Base-by-base conservation (phyloP, 169 alveolate species). In the Plasmodium falciparum region DNA sequence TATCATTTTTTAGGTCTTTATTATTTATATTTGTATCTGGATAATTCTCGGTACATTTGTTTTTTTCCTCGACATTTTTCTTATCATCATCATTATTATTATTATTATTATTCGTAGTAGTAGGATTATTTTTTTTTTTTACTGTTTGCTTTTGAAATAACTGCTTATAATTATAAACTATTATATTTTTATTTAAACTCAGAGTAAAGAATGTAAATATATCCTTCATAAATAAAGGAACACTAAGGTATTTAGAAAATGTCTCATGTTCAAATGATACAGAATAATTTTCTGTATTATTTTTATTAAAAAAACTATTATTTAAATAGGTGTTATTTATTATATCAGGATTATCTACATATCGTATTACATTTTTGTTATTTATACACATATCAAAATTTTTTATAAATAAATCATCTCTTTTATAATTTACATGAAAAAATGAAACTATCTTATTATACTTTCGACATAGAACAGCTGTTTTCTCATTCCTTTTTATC, bases 221-320 rank as follows among this genome's bases (percentile, higher is more conserved):
- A 43, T 86, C 92, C 29, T 86, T 86, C 92, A 86, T 71, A 86
- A 73, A 86, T 72, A 72, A 22, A 26, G 92, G 92, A 47, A 86
- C 88, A 20, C 58, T 72, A 3, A 86, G 33, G 73, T 86, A 71
- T 86, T 86, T 86, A 5, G 92, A 71, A 49, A 86, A 71, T 47
- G 72, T 33, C 52, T 86, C 92, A 3, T 65, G 52, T 17, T 59
- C 76, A 26, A 52, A 73, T 24, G 92, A 72, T 71, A 67, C 15
- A 47, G 73, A 86, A 26, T 86, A 62, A 62, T 86, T 86, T 9
- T 86, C 88, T 62, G 61, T 88, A 4, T 11, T 74, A 12, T 72
- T 67, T 62, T 72, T 29, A 65, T 86, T 86, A 71, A 70, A 58
- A 73, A 49, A 71, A 24, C 52, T 72, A 43, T 47, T 33, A 45